A percentile compares a stretch with the other conserved stretches of the same genome.
Conservation (phyloP, 1,284 basidiomycete genomes). For the Cryptococcus sp. region DNA sequence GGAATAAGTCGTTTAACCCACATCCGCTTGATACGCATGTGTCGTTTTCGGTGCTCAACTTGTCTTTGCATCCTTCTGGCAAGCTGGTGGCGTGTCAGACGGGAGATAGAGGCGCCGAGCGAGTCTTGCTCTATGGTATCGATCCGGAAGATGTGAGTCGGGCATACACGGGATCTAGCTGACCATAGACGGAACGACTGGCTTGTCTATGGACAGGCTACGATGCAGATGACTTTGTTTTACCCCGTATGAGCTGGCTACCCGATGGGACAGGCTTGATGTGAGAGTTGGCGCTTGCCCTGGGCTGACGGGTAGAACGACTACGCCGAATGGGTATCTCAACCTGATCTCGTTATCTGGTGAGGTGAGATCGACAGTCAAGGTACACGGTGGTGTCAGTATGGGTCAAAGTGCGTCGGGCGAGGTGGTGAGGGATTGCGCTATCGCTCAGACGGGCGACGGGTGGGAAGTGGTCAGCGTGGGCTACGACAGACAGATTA, state of each 20-base stretch:
- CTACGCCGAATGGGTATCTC: slow-evolving; percentile 40
- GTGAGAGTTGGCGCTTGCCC: slow-evolving; percentile 19
- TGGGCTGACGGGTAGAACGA: slow-evolving; percentile 21
- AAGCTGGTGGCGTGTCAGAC: slow-evolving; percentile 44
- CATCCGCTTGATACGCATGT: slow-evolving; percentile 43
- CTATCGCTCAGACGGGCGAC: slow-evolving; percentile 12
- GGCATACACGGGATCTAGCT: not conserved
- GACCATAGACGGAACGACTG: slow-evolving; percentile 28
- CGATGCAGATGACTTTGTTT: slow-evolving; percentile 42
- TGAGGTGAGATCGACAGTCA: slow-evolving; percentile 31
- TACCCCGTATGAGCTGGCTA: slow-evolving; percentile 46
- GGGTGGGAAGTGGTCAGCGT: slow-evolving; percentile 41
- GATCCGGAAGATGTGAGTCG: slow-evolving; percentile 28
- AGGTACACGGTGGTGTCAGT: slow-evolving; percentile 30
- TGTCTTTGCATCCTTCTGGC: slow-evolving; percentile 42
- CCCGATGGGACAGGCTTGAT: slow-evolving; percentile 41
- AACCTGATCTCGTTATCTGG: slow-evolving; percentile 33
- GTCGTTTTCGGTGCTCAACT: slow-evolving; percentile 59
- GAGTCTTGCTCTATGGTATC: slow-evolving; percentile 35
- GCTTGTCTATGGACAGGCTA: slow-evolving; percentile 40
- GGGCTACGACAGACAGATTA: slow-evolving; percentile 41
- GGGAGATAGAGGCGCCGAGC: slow-evolving; percentile 41
- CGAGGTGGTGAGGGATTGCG: slow-evolving; percentile 39
- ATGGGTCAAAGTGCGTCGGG: slow-evolving; percentile 25
- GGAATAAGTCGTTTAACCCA: slow-evolving; percentile 42